Evolutionary conservation across 108 stramenopile genomes (phyloP).

Genomic region (Fragilaria crotonensis): DNA sequence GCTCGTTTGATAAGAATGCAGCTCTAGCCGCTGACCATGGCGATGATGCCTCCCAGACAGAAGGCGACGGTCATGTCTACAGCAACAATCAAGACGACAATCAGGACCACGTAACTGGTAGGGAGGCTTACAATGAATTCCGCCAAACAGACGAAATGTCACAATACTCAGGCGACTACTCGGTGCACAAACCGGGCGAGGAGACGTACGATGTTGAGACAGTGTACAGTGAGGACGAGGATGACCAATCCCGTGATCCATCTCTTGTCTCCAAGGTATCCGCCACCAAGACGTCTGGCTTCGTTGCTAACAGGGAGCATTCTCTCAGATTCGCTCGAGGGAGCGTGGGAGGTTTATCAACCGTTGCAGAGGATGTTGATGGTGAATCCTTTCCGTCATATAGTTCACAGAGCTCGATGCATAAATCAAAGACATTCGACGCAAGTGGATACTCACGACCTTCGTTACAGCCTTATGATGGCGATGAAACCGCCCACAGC

Average conservation of each 20-base stretch:
- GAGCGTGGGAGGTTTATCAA: background rate
- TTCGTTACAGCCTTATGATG: background rate
- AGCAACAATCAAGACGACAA: background rate
- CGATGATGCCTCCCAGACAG: background rate
- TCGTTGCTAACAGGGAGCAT: background rate
- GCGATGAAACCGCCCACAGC: background rate
- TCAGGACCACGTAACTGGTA: too few species aligned
- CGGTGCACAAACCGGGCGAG: background rate
- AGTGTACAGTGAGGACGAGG: background rate
- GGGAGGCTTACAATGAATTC: too few species aligned
- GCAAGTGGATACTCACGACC: too few species aligned
- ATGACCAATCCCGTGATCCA: background rate
- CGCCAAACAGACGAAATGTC: background rate
- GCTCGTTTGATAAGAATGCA: background rate
- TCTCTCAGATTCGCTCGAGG: background rate
- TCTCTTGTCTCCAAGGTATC: background rate
- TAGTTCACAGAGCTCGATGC: background rate
- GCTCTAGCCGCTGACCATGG: background rate
- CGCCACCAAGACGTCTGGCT: background rate
- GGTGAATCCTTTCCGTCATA: background rate
- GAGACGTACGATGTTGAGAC: background rate
- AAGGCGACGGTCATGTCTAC: background rate
- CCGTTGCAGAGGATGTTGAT: background rate
- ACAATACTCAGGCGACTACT: background rate
- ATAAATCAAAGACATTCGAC: too few species aligned